Evolutionary conservation across 257 asterid species (phyloP).

Genomic region (Solanum tacnaense): DNA sequence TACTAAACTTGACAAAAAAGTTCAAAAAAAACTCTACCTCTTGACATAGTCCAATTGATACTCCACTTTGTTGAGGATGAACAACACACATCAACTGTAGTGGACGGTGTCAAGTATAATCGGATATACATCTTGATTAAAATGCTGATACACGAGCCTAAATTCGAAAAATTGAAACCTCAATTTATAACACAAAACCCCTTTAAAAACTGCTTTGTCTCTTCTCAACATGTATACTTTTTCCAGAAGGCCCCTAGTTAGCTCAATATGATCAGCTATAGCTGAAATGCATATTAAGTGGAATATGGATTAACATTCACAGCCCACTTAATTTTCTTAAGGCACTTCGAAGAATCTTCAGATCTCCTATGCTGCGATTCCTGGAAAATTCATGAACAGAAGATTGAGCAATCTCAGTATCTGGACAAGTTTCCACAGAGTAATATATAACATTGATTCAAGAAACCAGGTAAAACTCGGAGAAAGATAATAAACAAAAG

Average conservation of each 20-base stretch:
- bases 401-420: background rate
- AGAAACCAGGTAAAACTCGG: background rate
- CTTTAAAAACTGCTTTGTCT: background rate
- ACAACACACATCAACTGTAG: slow-evolving; percentile 34
- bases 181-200: background rate
- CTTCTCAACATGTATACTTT: slow-evolving; percentile 13
- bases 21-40: slow-evolving; percentile 37
- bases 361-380: slow-evolving; percentile 64
- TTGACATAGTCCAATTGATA: slow-evolving; percentile 17
- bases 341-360: slow-evolving; percentile 43
- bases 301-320: slow-evolving; percentile 29
- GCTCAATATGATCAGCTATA: slow-evolving; percentile 35
- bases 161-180: background rate
- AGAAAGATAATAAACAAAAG: background rate
- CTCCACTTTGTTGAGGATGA: slow-evolving; percentile 30
- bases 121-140: slow-evolving; percentile 57
- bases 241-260: slow-evolving; percentile 30
- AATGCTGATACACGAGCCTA: slow-evolving; percentile 39
- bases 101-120: slow-evolving; percentile 45
- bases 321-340: slow-evolving; percentile 23
- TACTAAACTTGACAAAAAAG: slow-evolving; percentile 26
- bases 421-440: background rate
- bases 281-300: slow-evolving; percentile 23
- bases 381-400: slow-evolving; percentile 21
- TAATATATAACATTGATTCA: background rate